These are phyloP conservation scores for Heimioporus retisporus DNA, from an alignment of 1,284 basidiomycete species.

Conservation along the genomic window DNA sequence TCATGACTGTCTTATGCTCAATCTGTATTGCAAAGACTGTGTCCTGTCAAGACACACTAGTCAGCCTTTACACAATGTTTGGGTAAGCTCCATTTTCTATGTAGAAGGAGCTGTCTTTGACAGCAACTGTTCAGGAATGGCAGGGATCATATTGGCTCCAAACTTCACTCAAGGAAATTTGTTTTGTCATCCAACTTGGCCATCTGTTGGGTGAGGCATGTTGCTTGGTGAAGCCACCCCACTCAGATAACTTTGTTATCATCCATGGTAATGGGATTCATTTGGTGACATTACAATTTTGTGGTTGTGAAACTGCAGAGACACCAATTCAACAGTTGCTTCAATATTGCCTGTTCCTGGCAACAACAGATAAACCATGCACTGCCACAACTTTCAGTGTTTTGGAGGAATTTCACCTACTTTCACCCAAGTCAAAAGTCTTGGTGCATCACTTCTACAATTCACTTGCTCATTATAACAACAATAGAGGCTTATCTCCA, in stretches of 20 bases:
- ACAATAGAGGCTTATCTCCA: neutral
- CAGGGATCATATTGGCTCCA: neutral
- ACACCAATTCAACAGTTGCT: conserved; percentile 6
- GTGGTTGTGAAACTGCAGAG: conserved; percentile 14
- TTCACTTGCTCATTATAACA: neutral
- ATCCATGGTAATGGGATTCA: conserved; percentile 15
- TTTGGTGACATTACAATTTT: neutral
- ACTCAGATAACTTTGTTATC: conserved; percentile 9
- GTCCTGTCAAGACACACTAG: neutral
- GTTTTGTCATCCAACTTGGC: conserved; percentile 7
- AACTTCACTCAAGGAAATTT: neutral
- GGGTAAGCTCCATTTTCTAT: neutral
- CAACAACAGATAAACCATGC: conserved; percentile 21
- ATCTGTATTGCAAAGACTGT: conserved; percentile 5
- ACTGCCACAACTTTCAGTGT: conserved; percentile 31
- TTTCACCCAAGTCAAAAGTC: conserved; percentile 29
- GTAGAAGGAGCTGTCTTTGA: neutral
- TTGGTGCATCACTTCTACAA: conserved; percentile 30
- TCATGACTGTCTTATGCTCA: conserved; percentile 2
- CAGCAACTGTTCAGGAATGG: conserved; percentile 10
- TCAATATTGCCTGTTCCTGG: conserved; percentile 2
- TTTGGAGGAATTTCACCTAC: conserved; percentile 27
- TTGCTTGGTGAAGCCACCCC: neutral
- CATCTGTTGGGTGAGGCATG: neutral
- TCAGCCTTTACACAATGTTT: neutral